phyloP scores from a whole-genome alignment of 2,329 filamentous ascomycete genomes.

The Grosmannia penicillata region DNA sequence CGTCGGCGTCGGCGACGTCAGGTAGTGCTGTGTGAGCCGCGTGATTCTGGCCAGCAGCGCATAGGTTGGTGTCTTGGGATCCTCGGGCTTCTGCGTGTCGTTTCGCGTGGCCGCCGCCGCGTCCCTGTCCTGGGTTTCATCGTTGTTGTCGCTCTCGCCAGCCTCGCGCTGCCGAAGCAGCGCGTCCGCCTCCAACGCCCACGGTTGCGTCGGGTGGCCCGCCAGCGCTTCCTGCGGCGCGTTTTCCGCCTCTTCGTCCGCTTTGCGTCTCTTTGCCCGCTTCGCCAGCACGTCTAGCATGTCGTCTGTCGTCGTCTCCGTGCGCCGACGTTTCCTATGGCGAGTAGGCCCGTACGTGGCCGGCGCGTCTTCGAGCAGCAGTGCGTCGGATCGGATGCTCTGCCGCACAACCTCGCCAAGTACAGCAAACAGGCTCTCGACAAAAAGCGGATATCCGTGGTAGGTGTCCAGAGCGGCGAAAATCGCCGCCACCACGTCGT shows the following conservation, averaged over 20 bases:
- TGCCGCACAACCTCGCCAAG: slow-evolving; percentile 73
- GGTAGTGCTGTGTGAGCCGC: slow-evolving; percentile 73
- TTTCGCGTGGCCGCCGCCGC: slow-evolving; percentile 15
- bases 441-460: slow-evolving; percentile 78
- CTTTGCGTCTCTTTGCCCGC: slow-evolving; percentile 14
- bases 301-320: slow-evolving; percentile 1
- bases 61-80: slow-evolving; percentile 57
- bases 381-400: slow-evolving; percentile 45
- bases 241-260: not conserved
- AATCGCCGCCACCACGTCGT: slow-evolving; percentile 81
- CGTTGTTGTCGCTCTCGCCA: slow-evolving; percentile 19
- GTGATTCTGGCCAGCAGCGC: slow-evolving; percentile 70
- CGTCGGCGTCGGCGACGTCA: slow-evolving; percentile 69
- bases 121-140: slow-evolving; percentile 20
- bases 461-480: slow-evolving; percentile 91
- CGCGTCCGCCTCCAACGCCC: slow-evolving; percentile 18
- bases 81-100: slow-evolving; percentile 25
- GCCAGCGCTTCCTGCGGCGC: slow-evolving; percentile 19
- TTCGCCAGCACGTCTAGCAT: slow-evolving; percentile 4
- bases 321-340: slow-evolving; percentile 5
- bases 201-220: slow-evolving; percentile 21
- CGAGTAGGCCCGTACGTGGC: slow-evolving; percentile 3
- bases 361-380: slow-evolving; percentile 29
- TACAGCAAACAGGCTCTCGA: slow-evolving; percentile 72
- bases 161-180: slow-evolving; percentile 7